Percentiles rank a stretch among this genome's conserved stretches.
These are phyloP conservation scores for Coffea humblotiana DNA, from an alignment of 305 asterid genomes.

Conservation along the genomic window DNA sequence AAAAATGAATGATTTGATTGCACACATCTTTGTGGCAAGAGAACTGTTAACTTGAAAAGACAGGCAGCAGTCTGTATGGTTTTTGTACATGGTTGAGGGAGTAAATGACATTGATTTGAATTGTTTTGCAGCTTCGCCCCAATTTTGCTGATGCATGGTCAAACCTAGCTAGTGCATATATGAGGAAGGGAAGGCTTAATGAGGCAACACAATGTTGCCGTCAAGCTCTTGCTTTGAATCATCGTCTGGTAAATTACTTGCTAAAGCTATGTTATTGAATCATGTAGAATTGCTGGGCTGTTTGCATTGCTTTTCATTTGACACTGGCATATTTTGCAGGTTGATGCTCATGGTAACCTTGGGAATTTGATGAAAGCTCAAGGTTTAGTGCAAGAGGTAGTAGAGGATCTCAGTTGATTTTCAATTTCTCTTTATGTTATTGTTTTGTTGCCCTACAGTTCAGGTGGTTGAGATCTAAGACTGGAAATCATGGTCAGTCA, in stretches of 20 bases:
- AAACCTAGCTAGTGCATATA: constrained; percentile 87
- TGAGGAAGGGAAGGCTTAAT: constrained; percentile 76
- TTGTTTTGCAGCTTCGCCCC: constrained; percentile 72
- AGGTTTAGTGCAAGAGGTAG: constrained; percentile 91
- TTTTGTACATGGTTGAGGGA: neutral
- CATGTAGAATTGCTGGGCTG: neutral
- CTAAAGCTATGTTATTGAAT: neutral
- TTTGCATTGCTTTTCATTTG: neutral
- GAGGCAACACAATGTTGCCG: constrained; percentile 96
- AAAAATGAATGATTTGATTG: neutral
- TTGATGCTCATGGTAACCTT: constrained; percentile 98
- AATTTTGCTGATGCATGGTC: constrained; percentile 98
- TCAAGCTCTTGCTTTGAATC: constrained; percentile 85
- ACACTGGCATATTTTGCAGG: constrained; percentile 43
- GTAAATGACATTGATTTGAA: neutral
- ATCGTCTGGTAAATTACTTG: constrained; percentile 58
- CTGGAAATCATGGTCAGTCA: neutral
- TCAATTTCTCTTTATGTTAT: neutral
- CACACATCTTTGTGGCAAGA: neutral
- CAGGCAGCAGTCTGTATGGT: neutral
- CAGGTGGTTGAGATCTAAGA: neutral
- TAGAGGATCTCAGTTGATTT: constrained; percentile 10
- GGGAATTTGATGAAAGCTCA: constrained; percentile 99
- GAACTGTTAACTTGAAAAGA: neutral
- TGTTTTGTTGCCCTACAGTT: neutral